phyloP scores from a whole-genome alignment of 2,329 filamentous ascomycete genomes.

The Paracorniculantispora psalliotae region DNA sequence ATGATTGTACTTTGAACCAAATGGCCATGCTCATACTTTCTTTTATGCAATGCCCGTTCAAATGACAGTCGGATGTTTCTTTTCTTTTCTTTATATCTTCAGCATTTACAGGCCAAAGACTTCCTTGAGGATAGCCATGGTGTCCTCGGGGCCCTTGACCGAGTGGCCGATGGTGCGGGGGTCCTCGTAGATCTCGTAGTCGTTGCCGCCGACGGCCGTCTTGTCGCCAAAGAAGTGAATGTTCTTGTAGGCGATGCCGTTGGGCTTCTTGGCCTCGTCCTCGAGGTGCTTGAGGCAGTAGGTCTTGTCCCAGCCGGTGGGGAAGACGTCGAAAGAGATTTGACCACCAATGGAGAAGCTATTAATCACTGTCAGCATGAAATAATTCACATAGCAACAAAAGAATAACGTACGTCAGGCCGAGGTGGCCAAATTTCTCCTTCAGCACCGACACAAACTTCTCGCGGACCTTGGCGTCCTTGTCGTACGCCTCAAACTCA shows the following conservation, averaged over 20 bases:
- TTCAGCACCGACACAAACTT: slow-evolving; percentile 72
- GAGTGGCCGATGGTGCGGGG: slow-evolving; percentile 77
- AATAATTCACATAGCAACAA: neutral
- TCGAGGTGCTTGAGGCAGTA: slow-evolving; percentile 90
- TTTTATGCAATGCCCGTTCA: neutral
- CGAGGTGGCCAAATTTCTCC: slow-evolving; percentile 76
- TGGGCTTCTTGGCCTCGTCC: slow-evolving; percentile 65
- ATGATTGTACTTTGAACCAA: neutral
- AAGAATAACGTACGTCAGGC: slow-evolving; percentile 67
- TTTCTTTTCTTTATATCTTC: neutral
- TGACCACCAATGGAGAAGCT: slow-evolving; percentile 94
- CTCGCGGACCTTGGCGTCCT: slow-evolving; percentile 67
- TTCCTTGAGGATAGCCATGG: slow-evolving; percentile 72
- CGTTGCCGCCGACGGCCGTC: slow-evolving; percentile 84
- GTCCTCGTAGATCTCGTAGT: slow-evolving; percentile 90
- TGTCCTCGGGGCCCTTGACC: slow-evolving; percentile 78
- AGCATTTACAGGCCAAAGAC: slow-evolving; percentile 60
- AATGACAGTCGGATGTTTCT: neutral
- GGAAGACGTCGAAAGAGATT: slow-evolving; percentile 98
- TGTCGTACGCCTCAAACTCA: slow-evolving; percentile 79
- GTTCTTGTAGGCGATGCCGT: slow-evolving; percentile 72
- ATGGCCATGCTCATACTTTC: neutral
- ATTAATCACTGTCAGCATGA: neutral
- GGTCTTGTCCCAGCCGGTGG: slow-evolving; percentile 95
- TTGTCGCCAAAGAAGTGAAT: slow-evolving; percentile 99